Percentiles rank a stretch among this genome's conserved stretches.
phyloP scores from a whole-genome alignment of 257 asterid species.

The Euphrasia confusa region DNA sequence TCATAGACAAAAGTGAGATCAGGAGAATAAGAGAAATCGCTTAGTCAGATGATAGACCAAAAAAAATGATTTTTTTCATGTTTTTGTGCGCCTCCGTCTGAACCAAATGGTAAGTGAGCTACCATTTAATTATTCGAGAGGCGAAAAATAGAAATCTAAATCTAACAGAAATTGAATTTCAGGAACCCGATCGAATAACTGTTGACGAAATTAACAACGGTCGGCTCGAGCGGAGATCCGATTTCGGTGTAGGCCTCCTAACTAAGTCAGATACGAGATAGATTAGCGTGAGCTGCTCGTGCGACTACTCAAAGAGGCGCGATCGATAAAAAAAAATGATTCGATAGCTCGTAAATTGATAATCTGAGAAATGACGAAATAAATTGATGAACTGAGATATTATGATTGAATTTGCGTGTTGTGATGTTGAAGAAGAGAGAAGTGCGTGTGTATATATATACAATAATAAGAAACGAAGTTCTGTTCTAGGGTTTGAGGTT shows the following conservation, averaged over 20 bases:
- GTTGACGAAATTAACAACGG: conserved; percentile 3
- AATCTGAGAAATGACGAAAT: background rate
- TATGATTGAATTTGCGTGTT: background rate
- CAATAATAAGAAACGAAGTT: background rate
- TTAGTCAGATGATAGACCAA: background rate
- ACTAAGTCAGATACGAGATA: conserved; percentile 39
- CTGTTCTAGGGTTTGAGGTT: background rate
- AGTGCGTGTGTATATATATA: background rate
- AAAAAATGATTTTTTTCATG: background rate
- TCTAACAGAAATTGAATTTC: background rate
- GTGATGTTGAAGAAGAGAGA: background rate
- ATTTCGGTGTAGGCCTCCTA: conserved; percentile 32
- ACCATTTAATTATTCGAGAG: conserved; percentile 30
- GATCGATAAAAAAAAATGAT: background rate
- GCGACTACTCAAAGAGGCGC: conserved; percentile 45
- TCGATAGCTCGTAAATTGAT: background rate
- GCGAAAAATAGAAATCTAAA: background rate
- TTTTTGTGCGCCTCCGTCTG: conserved; percentile 39
- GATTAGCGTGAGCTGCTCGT: conserved; percentile 20
- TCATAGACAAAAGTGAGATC: conserved; percentile 7
- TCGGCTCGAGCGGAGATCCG: conserved; percentile 12
- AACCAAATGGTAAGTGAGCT: conserved; percentile 25
- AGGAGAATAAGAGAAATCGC: background rate
- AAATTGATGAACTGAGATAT: background rate
- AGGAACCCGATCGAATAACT: conserved; percentile 19